These are phyloP conservation scores for Periconia macrospinosa DNA, from an alignment of 2,329 filamentous ascomycete species.

Conservation along the genomic window DNA sequence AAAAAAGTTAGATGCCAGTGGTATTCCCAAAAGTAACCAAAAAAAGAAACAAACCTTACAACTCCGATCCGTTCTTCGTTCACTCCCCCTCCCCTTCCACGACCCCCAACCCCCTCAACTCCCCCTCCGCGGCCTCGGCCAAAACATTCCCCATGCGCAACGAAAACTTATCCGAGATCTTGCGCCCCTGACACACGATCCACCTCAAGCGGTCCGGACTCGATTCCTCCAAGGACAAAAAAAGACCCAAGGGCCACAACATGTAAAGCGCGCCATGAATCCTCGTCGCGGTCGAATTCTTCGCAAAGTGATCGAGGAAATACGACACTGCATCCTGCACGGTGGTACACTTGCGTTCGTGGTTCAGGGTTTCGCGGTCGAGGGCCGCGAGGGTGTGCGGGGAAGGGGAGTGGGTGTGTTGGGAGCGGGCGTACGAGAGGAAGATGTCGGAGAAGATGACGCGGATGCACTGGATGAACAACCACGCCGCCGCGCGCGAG, in stretches of 20 bases:
- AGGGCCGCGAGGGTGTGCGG: neutral
- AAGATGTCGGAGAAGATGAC: slow-evolving; percentile 13
- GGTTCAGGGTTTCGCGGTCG: slow-evolving; percentile 1
- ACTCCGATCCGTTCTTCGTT: too few relatives aligned
- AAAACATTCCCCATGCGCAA: slow-evolving; percentile 14
- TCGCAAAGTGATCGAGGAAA: slow-evolving; percentile 9
- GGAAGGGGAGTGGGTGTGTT: neutral
- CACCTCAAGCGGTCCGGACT: slow-evolving; percentile 5
- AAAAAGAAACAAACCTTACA: too few relatives aligned
- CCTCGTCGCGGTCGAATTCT: slow-evolving; percentile 2
- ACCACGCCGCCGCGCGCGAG: slow-evolving; percentile 13
- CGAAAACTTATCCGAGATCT: slow-evolving; percentile 14
- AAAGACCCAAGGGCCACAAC: slow-evolving; percentile 17
- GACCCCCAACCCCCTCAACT: neutral
- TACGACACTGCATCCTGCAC: slow-evolving; percentile 10
- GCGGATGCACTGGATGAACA: slow-evolving; percentile 6
- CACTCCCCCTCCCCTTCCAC: too few relatives aligned
- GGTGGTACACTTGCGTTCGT: slow-evolving; percentile 6
- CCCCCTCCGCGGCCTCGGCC: slow-evolving; percentile 5
- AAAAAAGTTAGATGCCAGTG: too few relatives aligned
- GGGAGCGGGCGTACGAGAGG: slow-evolving; percentile 10
- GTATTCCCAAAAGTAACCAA: too few relatives aligned
- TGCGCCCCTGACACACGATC: slow-evolving; percentile 10
- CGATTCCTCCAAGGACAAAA: slow-evolving; percentile 4
- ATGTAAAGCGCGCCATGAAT: slow-evolving; percentile 11